phyloP scores from a whole-genome alignment of 2,329 filamentous ascomycete genomes.

The Verticillium zaregamsianum region DNA sequence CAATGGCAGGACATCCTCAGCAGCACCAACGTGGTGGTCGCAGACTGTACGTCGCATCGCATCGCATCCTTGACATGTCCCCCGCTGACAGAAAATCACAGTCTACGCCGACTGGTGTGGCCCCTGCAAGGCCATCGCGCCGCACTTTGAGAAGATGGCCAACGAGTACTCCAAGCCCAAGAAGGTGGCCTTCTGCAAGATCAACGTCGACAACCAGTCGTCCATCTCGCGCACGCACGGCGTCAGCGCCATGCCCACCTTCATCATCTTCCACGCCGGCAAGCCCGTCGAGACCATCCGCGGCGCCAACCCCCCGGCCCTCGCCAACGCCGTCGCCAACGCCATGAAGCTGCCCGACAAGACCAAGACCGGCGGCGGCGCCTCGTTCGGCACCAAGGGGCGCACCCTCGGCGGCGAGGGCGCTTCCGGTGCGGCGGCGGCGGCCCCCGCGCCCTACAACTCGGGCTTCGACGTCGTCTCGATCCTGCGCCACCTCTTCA shows the following conservation, averaged over 20 bases:
- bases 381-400: conserved; percentile 50
- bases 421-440: conserved; percentile 13
- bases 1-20: conserved; percentile 71
- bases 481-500: conserved; percentile 45
- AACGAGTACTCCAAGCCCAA: conserved; percentile 74
- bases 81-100: conserved; percentile 28
- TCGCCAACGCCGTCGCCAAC: conserved; percentile 73
- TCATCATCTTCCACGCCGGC: conserved; percentile 81
- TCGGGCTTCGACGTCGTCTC: conserved; percentile 32
- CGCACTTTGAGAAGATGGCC: conserved; percentile 81
- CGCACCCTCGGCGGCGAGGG: conserved; percentile 47
- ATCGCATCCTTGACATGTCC: conserved; percentile 18
- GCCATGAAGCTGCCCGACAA: conserved; percentile 49
- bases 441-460: conserved; percentile 15
- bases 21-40: conserved; percentile 74
- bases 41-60: conserved; percentile 68
- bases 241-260: conserved; percentile 88
- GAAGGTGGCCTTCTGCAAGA: conserved; percentile 84
- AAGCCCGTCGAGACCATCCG: conserved; percentile 69
- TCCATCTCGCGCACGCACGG: conserved; percentile 73
- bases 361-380: conserved; percentile 35
- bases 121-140: conserved; percentile 88
- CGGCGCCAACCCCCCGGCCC: conserved; percentile 73
- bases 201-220: conserved; percentile 82
- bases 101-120: conserved; percentile 96